Evolutionary conservation across 2,329 filamentous ascomycete genomes (phyloP), one percentile per base, ranked within the genome.

Genomic region (Parascedosporium putredinis): DNA sequence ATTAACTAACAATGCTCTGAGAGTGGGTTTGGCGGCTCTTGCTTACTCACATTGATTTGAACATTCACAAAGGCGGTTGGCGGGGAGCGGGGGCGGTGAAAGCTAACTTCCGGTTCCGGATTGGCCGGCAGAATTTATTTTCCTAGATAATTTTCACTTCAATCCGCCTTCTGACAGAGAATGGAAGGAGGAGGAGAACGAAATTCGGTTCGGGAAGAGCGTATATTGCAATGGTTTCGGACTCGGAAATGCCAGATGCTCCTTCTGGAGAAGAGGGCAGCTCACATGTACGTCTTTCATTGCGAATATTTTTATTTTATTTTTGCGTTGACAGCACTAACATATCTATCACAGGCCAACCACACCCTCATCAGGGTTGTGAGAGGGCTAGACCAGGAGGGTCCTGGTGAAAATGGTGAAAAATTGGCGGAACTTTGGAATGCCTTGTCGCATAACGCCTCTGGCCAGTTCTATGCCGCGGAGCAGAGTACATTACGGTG

Each of bases 401-500:
- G 66, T 33, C 64, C 69, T 14, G 69, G 69, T 62, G 50, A 61
- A 58, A 53, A 67, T 65, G 55, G 70, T 50, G 66, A 74, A 51
- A 76, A 73, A 27, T 66, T 81, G 34, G 62, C 69, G 49, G 62
- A 63, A 18, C 56, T 81, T 12, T 79, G 75, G 76, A 64, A 61
- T 5, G 62, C 66, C 5, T 62, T 81, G n/a, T 65, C 69, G 4
- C 64, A 66, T 2, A 65, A 67, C 2, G 65, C 64, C 3, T 59
- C 65, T 20, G 63, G 64, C 1, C 62, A 64, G 31, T 76, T 76
- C 43, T 74, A 71, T 53, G 75, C 75, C 2, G 70, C 73, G 3
- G 76, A 81, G 55, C 74, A 79, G 56, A 77, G 72, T 52, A 72
- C 79, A 47, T 58, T 86, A 50, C 72, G 78, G 66, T 80, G 81